phyloP scores from a whole-genome alignment of 352 stramenopile genomes.

The Pythium phragmitis region DNA sequence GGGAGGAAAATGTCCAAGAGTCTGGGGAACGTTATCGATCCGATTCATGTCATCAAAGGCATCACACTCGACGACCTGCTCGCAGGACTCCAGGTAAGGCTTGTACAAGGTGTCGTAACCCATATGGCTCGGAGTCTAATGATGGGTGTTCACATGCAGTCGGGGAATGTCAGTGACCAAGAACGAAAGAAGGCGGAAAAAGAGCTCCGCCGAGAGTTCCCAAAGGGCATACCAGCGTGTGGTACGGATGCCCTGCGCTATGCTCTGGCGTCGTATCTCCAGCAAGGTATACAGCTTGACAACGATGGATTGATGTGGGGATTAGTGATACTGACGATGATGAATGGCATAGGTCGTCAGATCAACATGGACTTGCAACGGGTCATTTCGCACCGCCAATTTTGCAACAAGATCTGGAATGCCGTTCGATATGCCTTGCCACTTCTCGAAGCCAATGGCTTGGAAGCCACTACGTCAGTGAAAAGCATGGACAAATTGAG shows the following conservation, averaged over 20 bases:
- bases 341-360: constrained; percentile 76
- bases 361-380: constrained; percentile 99
- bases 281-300: constrained; percentile 48
- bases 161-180: constrained; percentile 82
- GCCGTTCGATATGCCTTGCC: constrained; percentile 97
- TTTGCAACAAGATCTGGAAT: constrained; percentile 99
- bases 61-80: constrained; percentile 94
- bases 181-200: constrained; percentile 98
- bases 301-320: neutral
- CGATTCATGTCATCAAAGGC: constrained; percentile 97
- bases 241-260: constrained; percentile 98
- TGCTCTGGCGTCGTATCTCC: constrained; percentile 95
- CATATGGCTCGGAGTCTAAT: neutral
- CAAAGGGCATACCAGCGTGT: constrained; percentile 98
- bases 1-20: constrained; percentile 99
- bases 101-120: constrained; percentile 63
- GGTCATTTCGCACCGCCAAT: constrained; percentile 99
- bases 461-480: neutral
- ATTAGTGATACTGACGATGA: neutral
- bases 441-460: constrained; percentile 84
- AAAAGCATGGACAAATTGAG: constrained; percentile 2
- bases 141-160: constrained; percentile 25
- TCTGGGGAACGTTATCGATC: constrained; percentile 98
- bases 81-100: constrained; percentile 94
- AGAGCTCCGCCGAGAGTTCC: constrained; percentile 96